phyloP scores from a whole-genome alignment of 768 basidiomycete genomes.

The Strobilomyces echinocephalus region DNA sequence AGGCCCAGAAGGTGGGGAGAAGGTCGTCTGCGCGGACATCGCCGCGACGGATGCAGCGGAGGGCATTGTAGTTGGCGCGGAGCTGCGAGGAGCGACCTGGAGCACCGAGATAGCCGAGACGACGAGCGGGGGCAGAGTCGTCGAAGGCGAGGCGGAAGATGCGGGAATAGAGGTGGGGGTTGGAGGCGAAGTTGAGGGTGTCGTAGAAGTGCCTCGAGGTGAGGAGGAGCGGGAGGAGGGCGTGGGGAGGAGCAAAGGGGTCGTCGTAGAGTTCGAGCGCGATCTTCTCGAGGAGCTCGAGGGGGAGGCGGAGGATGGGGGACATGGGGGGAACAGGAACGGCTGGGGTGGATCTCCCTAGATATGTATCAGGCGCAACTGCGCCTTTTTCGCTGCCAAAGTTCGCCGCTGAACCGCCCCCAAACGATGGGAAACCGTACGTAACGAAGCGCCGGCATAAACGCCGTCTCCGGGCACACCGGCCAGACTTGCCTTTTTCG shows the following conservation, averaged over 20 bases:
- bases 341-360: too few relatives aligned
- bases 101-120: constrained; percentile 42
- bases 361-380: background rate
- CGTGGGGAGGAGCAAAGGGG: constrained; percentile 25
- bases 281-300: constrained; percentile 49
- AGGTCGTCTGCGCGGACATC: constrained; percentile 32
- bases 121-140: constrained; percentile 42
- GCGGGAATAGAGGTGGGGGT: constrained; percentile 42
- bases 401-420: background rate
- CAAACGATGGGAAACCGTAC: background rate
- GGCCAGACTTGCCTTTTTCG: too few relatives aligned
- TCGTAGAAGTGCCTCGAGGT: constrained; percentile 39
- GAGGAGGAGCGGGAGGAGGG: constrained; percentile 46
- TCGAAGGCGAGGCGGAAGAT: constrained; percentile 61
- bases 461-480: background rate
- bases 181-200: constrained; percentile 26
- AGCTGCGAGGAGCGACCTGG: constrained; percentile 37
- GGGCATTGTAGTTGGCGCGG: constrained; percentile 32
- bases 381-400: background rate
- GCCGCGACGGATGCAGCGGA: constrained; percentile 28
- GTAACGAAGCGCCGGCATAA: background rate
- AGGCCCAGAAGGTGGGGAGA: constrained; percentile 39
- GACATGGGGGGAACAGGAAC: constrained; percentile 15
- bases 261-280: constrained; percentile 38
- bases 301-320: constrained; percentile 32